These are phyloP conservation scores for Fusarium buxicola DNA, from an alignment of 2,329 filamentous ascomycete species.

Conservation along the genomic window DNA sequence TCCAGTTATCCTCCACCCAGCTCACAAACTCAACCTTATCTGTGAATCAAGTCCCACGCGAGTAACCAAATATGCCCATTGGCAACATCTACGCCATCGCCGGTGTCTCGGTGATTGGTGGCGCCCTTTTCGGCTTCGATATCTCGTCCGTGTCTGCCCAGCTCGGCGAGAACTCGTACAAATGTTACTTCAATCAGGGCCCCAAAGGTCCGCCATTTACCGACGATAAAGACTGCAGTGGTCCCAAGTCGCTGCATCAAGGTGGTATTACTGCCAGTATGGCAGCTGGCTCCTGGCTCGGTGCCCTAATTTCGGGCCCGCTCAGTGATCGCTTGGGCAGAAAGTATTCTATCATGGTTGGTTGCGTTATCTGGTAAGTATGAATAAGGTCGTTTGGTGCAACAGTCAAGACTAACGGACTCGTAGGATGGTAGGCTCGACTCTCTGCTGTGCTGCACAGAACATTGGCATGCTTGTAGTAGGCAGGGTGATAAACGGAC, in stretches of 20 bases:
- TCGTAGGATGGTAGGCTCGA: constrained; percentile 60
- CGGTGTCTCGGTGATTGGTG: constrained; percentile 39
- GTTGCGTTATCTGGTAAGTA: constrained; percentile 62
- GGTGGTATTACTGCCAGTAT: constrained; percentile 65
- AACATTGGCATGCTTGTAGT: constrained; percentile 54
- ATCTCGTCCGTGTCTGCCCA: constrained; percentile 44
- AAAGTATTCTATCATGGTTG: constrained; percentile 63
- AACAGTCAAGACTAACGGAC: background rate
- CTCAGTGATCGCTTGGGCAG: constrained; percentile 62
- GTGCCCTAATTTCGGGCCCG: constrained; percentile 60
- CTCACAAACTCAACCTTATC: background rate
- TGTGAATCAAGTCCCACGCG: background rate
- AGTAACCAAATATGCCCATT: constrained; percentile 30
- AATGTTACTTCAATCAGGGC: constrained; percentile 55
- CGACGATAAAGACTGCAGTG: constrained; percentile 47
- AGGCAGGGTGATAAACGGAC: constrained; percentile 72
- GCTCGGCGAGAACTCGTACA: constrained; percentile 51
- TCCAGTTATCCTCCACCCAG: background rate
- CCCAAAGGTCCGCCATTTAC: constrained; percentile 48
- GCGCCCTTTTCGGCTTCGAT: constrained; percentile 44
- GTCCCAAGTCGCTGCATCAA: constrained; percentile 56
- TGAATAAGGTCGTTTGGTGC: background rate
- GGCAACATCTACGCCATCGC: constrained; percentile 45
- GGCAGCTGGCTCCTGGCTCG: constrained; percentile 63
- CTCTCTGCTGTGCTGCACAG: constrained; percentile 58